phyloP scores from a whole-genome alignment of 192 early-diverging fungal species.

The Entomortierella chlamydospora region DNA sequence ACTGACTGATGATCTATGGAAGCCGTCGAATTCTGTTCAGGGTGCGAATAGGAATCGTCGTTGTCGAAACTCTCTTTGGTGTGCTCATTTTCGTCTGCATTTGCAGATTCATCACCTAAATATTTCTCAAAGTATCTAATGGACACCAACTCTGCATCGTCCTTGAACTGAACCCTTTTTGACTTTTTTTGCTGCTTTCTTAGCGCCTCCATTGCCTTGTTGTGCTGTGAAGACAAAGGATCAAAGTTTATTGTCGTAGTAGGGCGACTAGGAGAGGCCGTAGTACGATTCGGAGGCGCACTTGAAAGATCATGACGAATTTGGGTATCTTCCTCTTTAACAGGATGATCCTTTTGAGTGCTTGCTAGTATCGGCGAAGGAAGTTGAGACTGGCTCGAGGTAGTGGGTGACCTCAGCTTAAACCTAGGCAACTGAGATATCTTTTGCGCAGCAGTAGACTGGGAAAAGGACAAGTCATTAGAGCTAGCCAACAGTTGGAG shows the following conservation, averaged over 20 bases:
- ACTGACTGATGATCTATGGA: too few relatives aligned
- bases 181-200: slow-evolving; percentile 2
- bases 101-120: background rate
- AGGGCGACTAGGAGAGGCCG: background rate
- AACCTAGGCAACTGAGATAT: slow-evolving; percentile 10
- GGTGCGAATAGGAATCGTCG: background rate
- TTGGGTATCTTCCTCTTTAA: background rate
- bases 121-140: slow-evolving; percentile 7
- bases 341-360: background rate
- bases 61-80: background rate
- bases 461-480: background rate
- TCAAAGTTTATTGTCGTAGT: background rate
- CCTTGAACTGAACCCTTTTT: slow-evolving; percentile 33
- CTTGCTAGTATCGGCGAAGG: background rate
- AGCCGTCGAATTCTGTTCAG: background rate
- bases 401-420: background rate
- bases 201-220: slow-evolving; percentile 8
- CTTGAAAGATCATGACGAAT: background rate
- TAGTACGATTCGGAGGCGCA: background rate
- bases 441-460: background rate
- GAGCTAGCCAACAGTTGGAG: too few relatives aligned
- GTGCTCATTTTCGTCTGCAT: background rate
- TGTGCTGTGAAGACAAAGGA: slow-evolving; percentile 1
- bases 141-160: background rate
- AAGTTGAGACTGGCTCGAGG: background rate